Base-by-base conservation (phyloP, 2,329 filamentous ascomycete genomes). In the Tolypocladium sp. region DNA sequence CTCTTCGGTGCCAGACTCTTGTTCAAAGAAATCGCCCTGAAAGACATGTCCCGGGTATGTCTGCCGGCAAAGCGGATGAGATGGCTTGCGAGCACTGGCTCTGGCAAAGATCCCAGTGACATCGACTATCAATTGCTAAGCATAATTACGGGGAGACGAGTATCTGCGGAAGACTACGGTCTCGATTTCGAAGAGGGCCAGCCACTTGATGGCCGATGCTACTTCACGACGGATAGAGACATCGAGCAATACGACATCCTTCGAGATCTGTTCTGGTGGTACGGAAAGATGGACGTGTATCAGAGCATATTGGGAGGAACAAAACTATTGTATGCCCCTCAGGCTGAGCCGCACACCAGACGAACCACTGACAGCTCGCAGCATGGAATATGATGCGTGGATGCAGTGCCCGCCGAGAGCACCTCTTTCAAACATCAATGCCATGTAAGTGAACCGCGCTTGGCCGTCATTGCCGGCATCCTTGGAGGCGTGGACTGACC, bases 261-360 rank as follows among this genome's bases (percentile, higher is more conserved):
- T 44, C 85, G 89, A 63, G 94, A 97, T 73, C 75, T 97, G 6
- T 95, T 89, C 69, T 99, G 93, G 92, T 97, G 92, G 90, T 97
- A 92, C 70, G 88, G 84, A 66, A 96, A 96, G 73, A 94, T 97
- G 78, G 94, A 97, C 71, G 85, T 90, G 10, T 95, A 93, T 66
- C 93, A 97, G 71, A 92, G 90, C 69, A 84, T 97, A 61, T 77
- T 97, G 30, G 94, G 92, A 64, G 93, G 91, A 10, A 92, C 93
- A 49, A 82, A 82, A 62, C 78, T 95, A 54, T 87, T 97, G 91
- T 96, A 78, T 81, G 91, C 82, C 30, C 46, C 17, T 55, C 56
- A 35, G 27, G 37, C 17, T 9, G 4, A 12, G 33, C 5, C 37
- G n/a, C 20, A 25, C 13, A 17, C 17, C 30, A 25, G 40, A 20